A percentile compares a stretch with the other conserved stretches of the same genome.
phyloP scores from a whole-genome alignment of 192 early-diverging fungal genomes.

The Pilaira anomala region DNA sequence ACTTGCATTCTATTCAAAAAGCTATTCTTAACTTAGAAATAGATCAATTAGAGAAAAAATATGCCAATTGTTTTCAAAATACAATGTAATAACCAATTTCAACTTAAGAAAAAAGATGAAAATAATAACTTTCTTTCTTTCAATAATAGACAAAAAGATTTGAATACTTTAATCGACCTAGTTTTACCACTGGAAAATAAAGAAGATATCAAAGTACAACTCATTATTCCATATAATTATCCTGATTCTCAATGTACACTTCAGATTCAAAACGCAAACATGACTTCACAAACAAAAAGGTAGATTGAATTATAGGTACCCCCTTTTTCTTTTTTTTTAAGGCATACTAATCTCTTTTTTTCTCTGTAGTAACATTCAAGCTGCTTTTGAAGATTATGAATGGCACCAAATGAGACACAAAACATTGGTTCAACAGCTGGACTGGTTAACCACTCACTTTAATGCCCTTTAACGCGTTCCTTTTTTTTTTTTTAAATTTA shows the following conservation, averaged over 20 bases:
- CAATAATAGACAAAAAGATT: slow-evolving; percentile 2
- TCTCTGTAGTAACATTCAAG: slow-evolving; percentile 8
- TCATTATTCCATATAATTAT: slow-evolving; percentile 20
- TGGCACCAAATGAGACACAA: slow-evolving; percentile 23
- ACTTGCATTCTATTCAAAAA: slow-evolving; percentile 15
- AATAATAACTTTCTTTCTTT: neutral
- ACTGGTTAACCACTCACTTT: slow-evolving; percentile 18
- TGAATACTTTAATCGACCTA: slow-evolving; percentile 7
- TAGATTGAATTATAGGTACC: no score
- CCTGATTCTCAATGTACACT: slow-evolving; percentile 19
- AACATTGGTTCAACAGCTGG: slow-evolving; percentile 24
- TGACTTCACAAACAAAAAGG: slow-evolving; percentile 9
- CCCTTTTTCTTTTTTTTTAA: no score
- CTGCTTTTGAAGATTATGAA: slow-evolving; percentile 18
- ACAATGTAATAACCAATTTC: neutral
- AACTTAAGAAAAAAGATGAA: neutral
- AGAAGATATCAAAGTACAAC: slow-evolving; percentile 12
- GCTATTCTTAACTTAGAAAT: slow-evolving; percentile 24
- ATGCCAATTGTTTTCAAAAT: neutral
- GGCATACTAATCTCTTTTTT: neutral
- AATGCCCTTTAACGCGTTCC: neutral
- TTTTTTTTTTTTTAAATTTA: neutral
- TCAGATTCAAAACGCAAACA: slow-evolving; percentile 11
- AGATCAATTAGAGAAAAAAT: slow-evolving; percentile 21
- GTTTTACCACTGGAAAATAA: slow-evolving; percentile 7